phyloP scores from a whole-genome alignment of 2,329 filamentous ascomycete genomes.

The Epichloe gansuensis region DNA sequence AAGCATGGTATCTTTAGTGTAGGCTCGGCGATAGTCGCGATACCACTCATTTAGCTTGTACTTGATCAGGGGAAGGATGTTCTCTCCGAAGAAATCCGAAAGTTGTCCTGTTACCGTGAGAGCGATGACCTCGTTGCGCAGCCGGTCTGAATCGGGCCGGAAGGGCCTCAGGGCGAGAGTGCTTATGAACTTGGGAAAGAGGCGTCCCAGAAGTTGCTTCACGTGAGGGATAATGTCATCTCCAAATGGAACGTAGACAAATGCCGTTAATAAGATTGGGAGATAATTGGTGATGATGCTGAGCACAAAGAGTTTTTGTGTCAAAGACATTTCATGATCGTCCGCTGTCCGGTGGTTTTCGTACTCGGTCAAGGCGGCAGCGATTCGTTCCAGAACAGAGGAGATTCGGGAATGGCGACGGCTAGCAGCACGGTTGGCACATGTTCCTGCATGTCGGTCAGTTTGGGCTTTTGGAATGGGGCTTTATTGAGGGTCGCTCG shows the following conservation, averaged over 20 bases:
- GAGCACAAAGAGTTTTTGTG: constrained; percentile 63
- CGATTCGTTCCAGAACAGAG: constrained; percentile 48
- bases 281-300: constrained; percentile 75
- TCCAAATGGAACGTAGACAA: constrained; percentile 68
- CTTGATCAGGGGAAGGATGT: constrained; percentile 57
- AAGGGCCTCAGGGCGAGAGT: constrained; percentile 45
- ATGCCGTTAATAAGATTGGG: constrained; percentile 63
- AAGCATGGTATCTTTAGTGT: constrained; percentile 30
- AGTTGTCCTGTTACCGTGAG: constrained; percentile 63
- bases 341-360: constrained; percentile 67
- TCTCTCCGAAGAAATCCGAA: constrained; percentile 59
- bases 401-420: constrained; percentile 50
- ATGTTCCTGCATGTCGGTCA: constrained; percentile 42
- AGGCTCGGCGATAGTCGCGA: constrained; percentile 23
- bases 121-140: constrained; percentile 63
- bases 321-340: constrained; percentile 55
- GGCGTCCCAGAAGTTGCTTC: constrained; percentile 43
- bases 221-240: constrained; percentile 54
- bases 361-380: constrained; percentile 51
- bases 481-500: background rate
- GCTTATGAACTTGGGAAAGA: constrained; percentile 30
- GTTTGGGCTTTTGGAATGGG: no score
- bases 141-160: constrained; percentile 50
- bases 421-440: constrained; percentile 61
- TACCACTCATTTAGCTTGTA: constrained; percentile 40